Conservation (phyloP, 805 yeast genomes). For the Wickerhamiella kurtzmanii region DNA sequence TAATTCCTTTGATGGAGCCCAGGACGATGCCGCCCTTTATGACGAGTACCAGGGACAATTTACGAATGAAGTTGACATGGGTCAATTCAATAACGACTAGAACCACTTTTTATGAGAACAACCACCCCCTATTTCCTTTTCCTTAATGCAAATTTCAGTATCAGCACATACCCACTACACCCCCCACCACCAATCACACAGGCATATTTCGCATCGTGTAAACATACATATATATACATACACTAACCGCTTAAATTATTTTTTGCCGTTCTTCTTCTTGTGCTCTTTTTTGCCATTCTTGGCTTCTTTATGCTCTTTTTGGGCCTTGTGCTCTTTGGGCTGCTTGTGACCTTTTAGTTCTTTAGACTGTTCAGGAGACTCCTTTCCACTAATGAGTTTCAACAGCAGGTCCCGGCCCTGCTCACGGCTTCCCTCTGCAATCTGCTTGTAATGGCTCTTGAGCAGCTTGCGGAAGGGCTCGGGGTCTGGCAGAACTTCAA, state of each 20-base stretch:
- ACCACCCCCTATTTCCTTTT: background rate
- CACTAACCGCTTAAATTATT: background rate
- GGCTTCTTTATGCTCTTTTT: background rate
- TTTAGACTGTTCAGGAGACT: no score
- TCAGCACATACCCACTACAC: background rate
- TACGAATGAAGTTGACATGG: conserved; percentile 17
- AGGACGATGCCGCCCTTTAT: conserved; percentile 16
- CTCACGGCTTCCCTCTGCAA: conserved; percentile 19
- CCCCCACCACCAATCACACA: no score
- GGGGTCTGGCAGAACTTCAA: conserved; percentile 33
- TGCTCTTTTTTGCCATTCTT: background rate
- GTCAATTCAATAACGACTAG: conserved; percentile 4
- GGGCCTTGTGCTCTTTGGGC: background rate
- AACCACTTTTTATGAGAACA: background rate
- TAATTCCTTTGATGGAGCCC: conserved; percentile 9
- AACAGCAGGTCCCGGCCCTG: conserved; percentile 27
- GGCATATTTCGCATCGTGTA: background rate
- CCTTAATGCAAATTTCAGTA: background rate
- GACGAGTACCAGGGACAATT: conserved; percentile 22
- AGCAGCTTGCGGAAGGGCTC: conserved; percentile 41
- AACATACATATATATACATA: background rate
- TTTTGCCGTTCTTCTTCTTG: background rate
- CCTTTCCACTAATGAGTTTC: conserved; percentile 13
- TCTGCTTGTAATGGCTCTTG: conserved; percentile 25
- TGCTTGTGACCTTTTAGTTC: background rate